Evolutionary conservation across 805 yeast genomes (phyloP), one percentile per base, ranked within the genome.

Genomic region (Lipomyces chichibuensis): DNA sequence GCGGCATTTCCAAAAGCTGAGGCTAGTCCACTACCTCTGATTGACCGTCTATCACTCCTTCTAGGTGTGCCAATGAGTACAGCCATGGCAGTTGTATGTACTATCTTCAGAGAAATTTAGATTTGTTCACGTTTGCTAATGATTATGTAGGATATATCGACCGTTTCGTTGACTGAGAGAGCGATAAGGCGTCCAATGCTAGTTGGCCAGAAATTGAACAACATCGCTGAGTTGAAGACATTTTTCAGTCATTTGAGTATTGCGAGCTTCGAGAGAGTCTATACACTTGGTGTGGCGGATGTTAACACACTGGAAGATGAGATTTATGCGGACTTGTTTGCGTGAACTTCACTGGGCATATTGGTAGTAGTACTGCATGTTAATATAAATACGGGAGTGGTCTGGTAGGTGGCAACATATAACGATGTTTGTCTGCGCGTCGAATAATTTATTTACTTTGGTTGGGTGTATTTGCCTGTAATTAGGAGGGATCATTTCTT

Each of bases 171-270:
- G 67, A 59, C 56, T 27, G 58, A 23, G 35, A 60, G 33, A 29
- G 37, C 59, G 14, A 67, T 64, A 25, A 75, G 81, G 54, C 71
- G 67, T 9, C 90, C 90, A 0, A 75, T 88, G 53, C 77, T 77
- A 20, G 20, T 60, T 13, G 77, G 77, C 2, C 77, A 77, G 39
- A 72, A 71, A 0, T 77, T 87, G 27, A 74, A 75, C 1, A 76
- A 79, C 49, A 71, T 87, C 14, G 77, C 80, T 1, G 83, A 85
- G 39, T 77, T 92, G 70, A 84, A 85, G 59, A 83, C 83, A 17
- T 91, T 89, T 74, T 90, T 90, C 73, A 87, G 87, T 66, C 85
- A 84, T 59, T 77, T 91, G 62, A 85, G 92, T 65, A 82, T 87
- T 5, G 65, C 65, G 6, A 66, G 62, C 23, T 67, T 53, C 55